Evolutionary conservation across 2,329 filamentous ascomycete species (phyloP).

Genomic region (Metarhizium humberi): DNA sequence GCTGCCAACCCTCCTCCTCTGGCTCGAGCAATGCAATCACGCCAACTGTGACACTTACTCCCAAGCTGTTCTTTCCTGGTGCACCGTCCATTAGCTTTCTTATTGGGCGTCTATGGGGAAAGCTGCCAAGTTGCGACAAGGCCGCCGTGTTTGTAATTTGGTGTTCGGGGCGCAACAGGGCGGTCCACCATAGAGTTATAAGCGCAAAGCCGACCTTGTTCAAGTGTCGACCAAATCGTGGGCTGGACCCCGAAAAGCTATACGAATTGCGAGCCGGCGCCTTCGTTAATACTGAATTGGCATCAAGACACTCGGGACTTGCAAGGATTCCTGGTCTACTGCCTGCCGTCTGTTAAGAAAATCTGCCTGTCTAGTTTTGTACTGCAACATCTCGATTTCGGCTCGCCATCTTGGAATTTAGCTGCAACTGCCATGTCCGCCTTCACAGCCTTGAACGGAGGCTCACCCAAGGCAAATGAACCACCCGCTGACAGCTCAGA

Average conservation of each 20-base stretch:
- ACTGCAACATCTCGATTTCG: background rate
- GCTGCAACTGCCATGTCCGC: constrained; percentile 31
- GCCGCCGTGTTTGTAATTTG: background rate
- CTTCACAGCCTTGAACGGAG: constrained; percentile 44
- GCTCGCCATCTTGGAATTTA: background rate
- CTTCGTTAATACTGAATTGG: background rate
- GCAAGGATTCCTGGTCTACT: background rate
- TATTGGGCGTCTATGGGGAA: background rate
- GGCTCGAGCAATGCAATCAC: background rate
- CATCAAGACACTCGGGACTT: background rate
- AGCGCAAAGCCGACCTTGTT: background rate
- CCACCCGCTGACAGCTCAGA: constrained; percentile 19
- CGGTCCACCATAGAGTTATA: background rate
- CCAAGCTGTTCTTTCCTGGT: background rate
- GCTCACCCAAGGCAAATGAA: constrained; percentile 34
- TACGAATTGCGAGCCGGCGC: background rate
- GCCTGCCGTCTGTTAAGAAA: background rate
- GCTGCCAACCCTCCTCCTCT: background rate
- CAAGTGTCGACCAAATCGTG: background rate
- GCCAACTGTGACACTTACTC: background rate
- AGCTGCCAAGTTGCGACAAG: background rate
- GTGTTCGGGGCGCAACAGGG: background rate
- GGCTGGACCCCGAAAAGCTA: constrained; percentile 6
- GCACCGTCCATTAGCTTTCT: background rate
- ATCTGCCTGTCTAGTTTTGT: background rate